phyloP scores from a whole-genome alignment of 2,329 filamentous ascomycete genomes.

The Ophiostoma australiae region DNA sequence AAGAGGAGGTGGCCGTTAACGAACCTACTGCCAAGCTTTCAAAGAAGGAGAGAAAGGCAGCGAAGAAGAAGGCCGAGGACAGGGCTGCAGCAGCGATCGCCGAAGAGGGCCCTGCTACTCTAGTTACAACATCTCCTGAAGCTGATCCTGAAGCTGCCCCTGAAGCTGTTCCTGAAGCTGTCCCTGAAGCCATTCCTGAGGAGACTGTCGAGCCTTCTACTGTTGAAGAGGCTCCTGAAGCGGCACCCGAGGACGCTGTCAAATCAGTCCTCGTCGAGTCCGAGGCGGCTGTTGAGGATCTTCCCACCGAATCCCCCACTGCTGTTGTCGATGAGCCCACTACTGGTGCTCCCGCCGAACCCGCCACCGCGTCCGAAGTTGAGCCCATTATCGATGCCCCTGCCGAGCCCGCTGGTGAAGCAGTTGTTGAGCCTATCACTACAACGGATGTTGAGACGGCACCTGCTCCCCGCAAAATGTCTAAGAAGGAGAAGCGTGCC shows the following conservation, averaged over 20 bases:
- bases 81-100: background rate
- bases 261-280: background rate
- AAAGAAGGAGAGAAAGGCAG: conserved; percentile 14
- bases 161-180: background rate
- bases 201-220: background rate
- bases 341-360: background rate
- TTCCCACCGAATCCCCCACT: background rate
- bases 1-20: too few species aligned
- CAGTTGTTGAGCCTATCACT: background rate
- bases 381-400: background rate
- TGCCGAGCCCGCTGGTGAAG: background rate
- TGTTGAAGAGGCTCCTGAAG: background rate
- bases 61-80: conserved; percentile 7
- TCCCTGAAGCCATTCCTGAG: background rate
- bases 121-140: too few species aligned
- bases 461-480: background rate
- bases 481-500: conserved; percentile 1
- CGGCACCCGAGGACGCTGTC: background rate
- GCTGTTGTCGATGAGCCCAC: background rate
- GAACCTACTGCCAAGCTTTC: background rate
- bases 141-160: background rate
- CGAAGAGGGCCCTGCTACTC: too few species aligned
- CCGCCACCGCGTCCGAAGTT: background rate
- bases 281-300: background rate
- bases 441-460: background rate